These are phyloP conservation scores for Euphrasia confusa DNA, from an alignment of 257 asterid genomes.

Conservation along the genomic window DNA sequence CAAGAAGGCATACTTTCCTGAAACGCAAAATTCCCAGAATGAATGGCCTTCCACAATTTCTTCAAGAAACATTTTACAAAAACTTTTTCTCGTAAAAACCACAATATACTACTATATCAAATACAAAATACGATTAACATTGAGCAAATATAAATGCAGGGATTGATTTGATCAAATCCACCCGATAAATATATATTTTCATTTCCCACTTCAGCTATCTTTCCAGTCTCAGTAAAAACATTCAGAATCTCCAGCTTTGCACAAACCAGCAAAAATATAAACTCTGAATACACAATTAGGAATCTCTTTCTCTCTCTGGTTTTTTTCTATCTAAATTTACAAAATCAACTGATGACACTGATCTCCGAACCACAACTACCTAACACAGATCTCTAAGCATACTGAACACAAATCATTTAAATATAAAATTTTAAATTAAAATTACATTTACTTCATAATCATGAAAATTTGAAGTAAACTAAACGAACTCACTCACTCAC, in stretches of 20 bases:
- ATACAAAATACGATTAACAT: too few relatives aligned
- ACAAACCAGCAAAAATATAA: slow-evolving; percentile 19
- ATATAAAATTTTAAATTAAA: background rate
- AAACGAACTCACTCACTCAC: slow-evolving; percentile 2
- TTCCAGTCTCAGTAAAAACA: slow-evolving; percentile 14
- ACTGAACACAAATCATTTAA: slow-evolving; percentile 24
- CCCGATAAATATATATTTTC: background rate
- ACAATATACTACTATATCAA: too few relatives aligned
- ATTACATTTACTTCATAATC: background rate
- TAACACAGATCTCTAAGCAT: slow-evolving; percentile 61
- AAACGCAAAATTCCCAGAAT: slow-evolving; percentile 12
- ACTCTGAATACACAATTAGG: background rate
- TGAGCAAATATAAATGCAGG: too few relatives aligned
- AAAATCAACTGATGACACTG: background rate
- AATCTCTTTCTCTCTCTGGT: slow-evolving; percentile 24
- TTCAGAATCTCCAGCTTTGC: slow-evolving; percentile 25
- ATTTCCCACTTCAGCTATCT: slow-evolving; percentile 18
- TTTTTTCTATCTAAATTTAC: too few relatives aligned
- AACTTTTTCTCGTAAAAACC: too few relatives aligned
- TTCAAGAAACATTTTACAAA: too few relatives aligned
- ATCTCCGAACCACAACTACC: slow-evolving; percentile 28
- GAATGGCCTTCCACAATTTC: too few relatives aligned
- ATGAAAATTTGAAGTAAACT: slow-evolving; percentile 20
- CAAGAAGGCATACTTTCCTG: slow-evolving; percentile 87
- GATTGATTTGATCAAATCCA: too few relatives aligned